Evolutionary conservation across 2,329 filamentous ascomycete genomes (phyloP).

Genomic region (Talaromyces sp.): DNA sequence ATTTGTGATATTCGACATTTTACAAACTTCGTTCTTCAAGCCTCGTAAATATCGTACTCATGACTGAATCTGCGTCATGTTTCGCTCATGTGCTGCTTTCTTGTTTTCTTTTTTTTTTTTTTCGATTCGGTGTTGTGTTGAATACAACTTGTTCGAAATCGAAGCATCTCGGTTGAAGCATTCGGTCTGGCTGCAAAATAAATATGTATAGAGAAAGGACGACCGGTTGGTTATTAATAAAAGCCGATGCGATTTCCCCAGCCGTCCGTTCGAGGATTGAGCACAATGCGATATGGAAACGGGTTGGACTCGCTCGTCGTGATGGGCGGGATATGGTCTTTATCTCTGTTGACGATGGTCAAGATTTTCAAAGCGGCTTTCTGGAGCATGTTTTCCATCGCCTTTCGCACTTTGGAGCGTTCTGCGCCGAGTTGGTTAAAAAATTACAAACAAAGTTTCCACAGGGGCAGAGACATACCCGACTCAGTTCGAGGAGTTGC

Average conservation of each 20-base stretch:
- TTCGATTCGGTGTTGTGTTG: background rate
- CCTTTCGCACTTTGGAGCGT: slow-evolving; percentile 78
- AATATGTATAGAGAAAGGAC: background rate
- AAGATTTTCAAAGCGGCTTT: slow-evolving; percentile 88
- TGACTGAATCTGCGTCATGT: background rate
- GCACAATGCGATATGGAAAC: slow-evolving; percentile 87
- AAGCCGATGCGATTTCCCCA: slow-evolving; percentile 78
- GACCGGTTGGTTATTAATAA: slow-evolving; percentile 45
- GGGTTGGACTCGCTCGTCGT: slow-evolving; percentile 88
- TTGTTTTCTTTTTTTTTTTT: background rate
- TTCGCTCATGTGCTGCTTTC: background rate
- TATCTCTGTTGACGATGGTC: slow-evolving; percentile 78
- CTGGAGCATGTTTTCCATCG: slow-evolving; percentile 85
- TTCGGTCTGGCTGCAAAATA: background rate
- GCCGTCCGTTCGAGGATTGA: slow-evolving; percentile 75
- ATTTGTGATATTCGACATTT: slow-evolving; percentile 1
- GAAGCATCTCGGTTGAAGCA: background rate
- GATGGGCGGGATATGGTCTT: slow-evolving; percentile 95
- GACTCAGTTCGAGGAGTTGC: slow-evolving; percentile 84
- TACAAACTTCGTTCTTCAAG: background rate
- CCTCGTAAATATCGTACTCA: background rate
- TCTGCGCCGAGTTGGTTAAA: slow-evolving; percentile 48
- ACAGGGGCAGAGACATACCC: slow-evolving; percentile 52
- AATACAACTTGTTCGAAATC: background rate
- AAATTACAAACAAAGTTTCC: background rate